A percentile compares a stretch with the other conserved stretches of the same genome.
These are phyloP conservation scores for Vachellia pachyceras DNA, from an alignment of 306 rosid species.

Conservation along the genomic window DNA sequence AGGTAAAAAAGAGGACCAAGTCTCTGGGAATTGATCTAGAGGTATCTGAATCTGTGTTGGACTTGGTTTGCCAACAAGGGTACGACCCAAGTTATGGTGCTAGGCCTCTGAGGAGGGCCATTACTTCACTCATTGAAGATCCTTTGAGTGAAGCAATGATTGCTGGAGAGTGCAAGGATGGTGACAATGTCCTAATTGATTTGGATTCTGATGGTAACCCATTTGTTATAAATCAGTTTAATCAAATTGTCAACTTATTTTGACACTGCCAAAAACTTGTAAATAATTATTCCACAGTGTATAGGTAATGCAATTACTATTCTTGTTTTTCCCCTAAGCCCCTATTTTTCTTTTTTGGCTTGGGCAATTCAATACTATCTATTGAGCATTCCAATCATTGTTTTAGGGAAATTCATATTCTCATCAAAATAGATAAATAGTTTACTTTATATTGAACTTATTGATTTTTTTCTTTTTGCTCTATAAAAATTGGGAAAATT, in stretches of 20 bases:
- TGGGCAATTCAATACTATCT: constrained; percentile 30
- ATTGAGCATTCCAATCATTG: constrained; percentile 22
- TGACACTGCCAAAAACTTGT: constrained; percentile 42
- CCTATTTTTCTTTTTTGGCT: too few relatives aligned
- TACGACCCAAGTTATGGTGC: constrained; percentile 81
- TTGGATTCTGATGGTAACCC: constrained; percentile 74
- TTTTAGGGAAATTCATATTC: neutral
- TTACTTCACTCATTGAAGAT: constrained; percentile 70
- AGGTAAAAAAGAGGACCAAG: constrained; percentile 65
- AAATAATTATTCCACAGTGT: constrained; percentile 34
- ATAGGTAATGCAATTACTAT: constrained; percentile 34
- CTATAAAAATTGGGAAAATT: too few relatives aligned
- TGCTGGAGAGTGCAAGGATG: constrained; percentile 61
- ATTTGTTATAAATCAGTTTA: constrained; percentile 57
- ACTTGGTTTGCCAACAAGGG: constrained; percentile 67
- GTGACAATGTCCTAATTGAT: constrained; percentile 73
- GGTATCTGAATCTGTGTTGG: constrained; percentile 76
- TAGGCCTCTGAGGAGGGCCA: constrained; percentile 76
- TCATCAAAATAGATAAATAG: neutral
- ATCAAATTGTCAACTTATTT: constrained; percentile 54
- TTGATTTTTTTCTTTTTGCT: neutral
- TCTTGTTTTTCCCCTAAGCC: neutral
- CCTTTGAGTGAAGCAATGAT: constrained; percentile 79
- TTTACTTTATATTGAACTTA: neutral
- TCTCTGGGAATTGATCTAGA: constrained; percentile 63